Conservation (phyloP, 768 basidiomycete species). For the Trametes maxima region DNA sequence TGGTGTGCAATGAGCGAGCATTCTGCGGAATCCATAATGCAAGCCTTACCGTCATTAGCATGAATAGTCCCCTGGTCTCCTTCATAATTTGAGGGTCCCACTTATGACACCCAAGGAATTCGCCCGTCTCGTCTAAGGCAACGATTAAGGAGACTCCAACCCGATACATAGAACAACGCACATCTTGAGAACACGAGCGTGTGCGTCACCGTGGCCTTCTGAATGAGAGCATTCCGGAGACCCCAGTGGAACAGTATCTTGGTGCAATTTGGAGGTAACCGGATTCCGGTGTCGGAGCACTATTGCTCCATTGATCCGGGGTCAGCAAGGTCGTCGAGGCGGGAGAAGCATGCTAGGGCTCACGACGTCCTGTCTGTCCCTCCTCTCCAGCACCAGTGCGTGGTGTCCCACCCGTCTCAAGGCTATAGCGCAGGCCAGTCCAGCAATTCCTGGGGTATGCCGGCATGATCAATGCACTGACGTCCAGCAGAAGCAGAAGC, state of each 20-base stretch:
- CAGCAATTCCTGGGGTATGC: constrained; percentile 31
- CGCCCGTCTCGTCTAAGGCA: constrained; percentile 24
- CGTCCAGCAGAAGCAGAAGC: not conserved
- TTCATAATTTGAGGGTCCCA: constrained; percentile 33
- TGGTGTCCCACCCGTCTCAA: constrained; percentile 35
- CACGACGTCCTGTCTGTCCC: constrained; percentile 11
- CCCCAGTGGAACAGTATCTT: constrained; percentile 42
- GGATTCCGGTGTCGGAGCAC: constrained; percentile 29
- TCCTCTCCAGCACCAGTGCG: constrained; percentile 36
- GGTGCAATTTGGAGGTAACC: constrained; percentile 41
- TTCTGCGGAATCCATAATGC: not conserved
- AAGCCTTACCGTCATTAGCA: constrained; percentile 31
- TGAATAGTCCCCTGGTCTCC: constrained; percentile 35
- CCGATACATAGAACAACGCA: constrained; percentile 14
- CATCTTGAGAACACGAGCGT: constrained; percentile 29
- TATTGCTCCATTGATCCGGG: not conserved
- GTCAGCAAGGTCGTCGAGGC: not conserved
- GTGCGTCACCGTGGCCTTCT: constrained; percentile 25
- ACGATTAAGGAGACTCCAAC: not conserved
- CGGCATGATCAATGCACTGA: not conserved
- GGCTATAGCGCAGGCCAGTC: constrained; percentile 35
- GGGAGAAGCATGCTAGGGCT: not conserved
- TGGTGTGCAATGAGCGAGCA: not conserved
- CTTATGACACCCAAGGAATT: constrained; percentile 31
- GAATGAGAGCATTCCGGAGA: constrained; percentile 29